Evolutionary conservation across 2,329 filamentous ascomycete genomes (phyloP).

Genomic region (Arthrinium puccinioides): DNA sequence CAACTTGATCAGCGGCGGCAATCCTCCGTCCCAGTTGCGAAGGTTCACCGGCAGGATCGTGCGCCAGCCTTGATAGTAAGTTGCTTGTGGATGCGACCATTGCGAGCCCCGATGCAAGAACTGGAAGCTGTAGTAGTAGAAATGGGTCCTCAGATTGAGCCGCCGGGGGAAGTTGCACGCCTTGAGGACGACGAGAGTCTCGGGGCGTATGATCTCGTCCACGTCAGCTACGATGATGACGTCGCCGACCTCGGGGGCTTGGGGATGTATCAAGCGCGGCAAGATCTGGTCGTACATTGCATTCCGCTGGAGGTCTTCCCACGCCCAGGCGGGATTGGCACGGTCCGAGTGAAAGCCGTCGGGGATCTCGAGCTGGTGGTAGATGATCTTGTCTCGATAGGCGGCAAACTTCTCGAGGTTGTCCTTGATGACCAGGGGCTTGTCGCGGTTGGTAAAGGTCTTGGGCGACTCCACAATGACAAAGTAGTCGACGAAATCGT

Average conservation of each 20-base stretch:
- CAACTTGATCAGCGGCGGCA: conserved; percentile 27
- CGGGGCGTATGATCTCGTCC: conserved; percentile 51
- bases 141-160: conserved; percentile 41
- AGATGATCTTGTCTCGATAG: conserved; percentile 55
- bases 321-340: conserved; percentile 33
- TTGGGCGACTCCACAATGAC: conserved; percentile 52
- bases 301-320: conserved; percentile 43
- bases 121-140: conserved; percentile 54
- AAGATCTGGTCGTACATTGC: conserved; percentile 51
- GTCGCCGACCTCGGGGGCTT: conserved; percentile 39
- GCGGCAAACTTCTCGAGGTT: conserved; percentile 43
- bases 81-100: conserved; percentile 55
- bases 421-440: conserved; percentile 45
- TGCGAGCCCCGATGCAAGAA: conserved; percentile 36
- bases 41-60: conserved; percentile 49
- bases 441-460: conserved; percentile 51
- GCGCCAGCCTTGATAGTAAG: conserved; percentile 38
- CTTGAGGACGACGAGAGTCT: conserved; percentile 38
- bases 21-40: conserved; percentile 37
- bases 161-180: conserved; percentile 45
- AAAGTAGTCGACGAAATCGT: conserved; percentile 56
- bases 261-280: conserved; percentile 32
- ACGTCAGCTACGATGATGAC: conserved; percentile 53
- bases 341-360: conserved; percentile 28
- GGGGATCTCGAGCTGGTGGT: conserved; percentile 44